These are phyloP conservation scores for Berkeleyomyces rouxiae DNA, from an alignment of 2,329 filamentous ascomycete species.

Conservation along the genomic window DNA sequence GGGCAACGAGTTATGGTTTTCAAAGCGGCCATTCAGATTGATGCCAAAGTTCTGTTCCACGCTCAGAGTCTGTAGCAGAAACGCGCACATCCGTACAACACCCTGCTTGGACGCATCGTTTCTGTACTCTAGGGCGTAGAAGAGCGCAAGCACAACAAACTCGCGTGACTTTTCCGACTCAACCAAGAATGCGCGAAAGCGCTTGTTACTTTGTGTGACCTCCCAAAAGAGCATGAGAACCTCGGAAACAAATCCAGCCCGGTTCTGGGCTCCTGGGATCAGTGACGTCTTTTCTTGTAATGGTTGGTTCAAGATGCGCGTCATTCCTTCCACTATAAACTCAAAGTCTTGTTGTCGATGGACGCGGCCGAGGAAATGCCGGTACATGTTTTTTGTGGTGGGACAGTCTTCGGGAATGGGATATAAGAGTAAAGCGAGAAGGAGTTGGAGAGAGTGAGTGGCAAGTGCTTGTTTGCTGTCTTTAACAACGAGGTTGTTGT, in stretches of 20 bases:
- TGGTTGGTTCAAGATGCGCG: conserved; percentile 77
- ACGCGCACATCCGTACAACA: conserved; percentile 92
- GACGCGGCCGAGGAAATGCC: conserved; percentile 76
- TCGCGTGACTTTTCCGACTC: conserved; percentile 89
- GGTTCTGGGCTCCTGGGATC: conserved; percentile 48
- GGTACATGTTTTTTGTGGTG: conserved; percentile 76
- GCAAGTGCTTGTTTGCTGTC: conserved; percentile 82
- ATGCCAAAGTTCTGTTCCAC: conserved; percentile 82
- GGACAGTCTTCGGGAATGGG: conserved; percentile 62
- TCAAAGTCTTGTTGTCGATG: conserved; percentile 95
- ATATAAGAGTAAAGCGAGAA: conserved; percentile 74
- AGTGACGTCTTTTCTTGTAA: conserved; percentile 80
- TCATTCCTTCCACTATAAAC: conserved; percentile 91
- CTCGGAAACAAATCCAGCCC: conserved; percentile 60
- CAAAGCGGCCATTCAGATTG: conserved; percentile 77
- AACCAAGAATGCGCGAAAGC: conserved; percentile 91
- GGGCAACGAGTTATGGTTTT: conserved; percentile 76
- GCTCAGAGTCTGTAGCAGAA: conserved; percentile 84
- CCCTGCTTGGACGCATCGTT: conserved; percentile 77
- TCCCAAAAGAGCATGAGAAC: conserved; percentile 98
- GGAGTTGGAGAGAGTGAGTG: conserved; percentile 77
- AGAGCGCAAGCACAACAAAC: conserved; percentile 77
- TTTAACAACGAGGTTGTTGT: conserved; percentile 81
- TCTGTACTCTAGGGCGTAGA: conserved; percentile 83
- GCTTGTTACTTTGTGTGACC: conserved; percentile 89